Base-by-base conservation (phyloP, 2,329 filamentous ascomycete genomes). In the Remersonia thermophila region DNA sequence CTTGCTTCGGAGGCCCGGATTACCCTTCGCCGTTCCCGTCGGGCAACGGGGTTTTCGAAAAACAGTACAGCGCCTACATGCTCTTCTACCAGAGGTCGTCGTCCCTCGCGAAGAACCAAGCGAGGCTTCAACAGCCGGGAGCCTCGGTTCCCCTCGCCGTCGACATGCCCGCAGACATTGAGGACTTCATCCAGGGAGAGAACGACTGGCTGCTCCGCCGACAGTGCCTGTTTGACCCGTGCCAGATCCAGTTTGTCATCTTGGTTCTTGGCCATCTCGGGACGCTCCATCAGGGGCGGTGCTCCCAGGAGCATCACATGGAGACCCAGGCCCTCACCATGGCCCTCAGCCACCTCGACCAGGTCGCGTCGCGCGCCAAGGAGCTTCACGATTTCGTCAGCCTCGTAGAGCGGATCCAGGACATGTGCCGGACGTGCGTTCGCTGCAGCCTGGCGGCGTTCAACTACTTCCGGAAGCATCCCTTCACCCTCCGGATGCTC, bases 41-140 rank as follows among this genome's bases (percentile, higher is more conserved):
- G 33, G 58, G 62, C 48, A 60, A 62, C 41, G 54, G 65, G 13
- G 47, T 63, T 0, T 75, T 69, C 45, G 73, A 78, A 49, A 89
- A 87, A 57, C 71, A 73, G 4, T 80, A 80, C 65, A 96, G 85
- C 55, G 91, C 89, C 10, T 98, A 98, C 57, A 96, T 98, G 83
- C 69, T 98, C 7, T 96, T 98, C 57, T 98, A 98, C 55, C 83
- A 95, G 55, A 77, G 91, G 33, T 73, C 77, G 3, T 78, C 78
- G 0, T 73, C 74, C 4, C 66, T 87, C 38, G 62, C 66, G 13
- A 56, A 58, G 12, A 69, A 73, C 40, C 67, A 73, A 47, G 58
- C 66, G 18, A 49, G 56, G 2, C 60, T 75, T 47, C 53, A 61
- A 35, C 46, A 42, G 10, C 49, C 55, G 1, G 51, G 54, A 1